Evolutionary conservation across 2,329 filamentous ascomycete genomes (phyloP).

Genomic region (Pseudogymnoascus verrucosus): DNA sequence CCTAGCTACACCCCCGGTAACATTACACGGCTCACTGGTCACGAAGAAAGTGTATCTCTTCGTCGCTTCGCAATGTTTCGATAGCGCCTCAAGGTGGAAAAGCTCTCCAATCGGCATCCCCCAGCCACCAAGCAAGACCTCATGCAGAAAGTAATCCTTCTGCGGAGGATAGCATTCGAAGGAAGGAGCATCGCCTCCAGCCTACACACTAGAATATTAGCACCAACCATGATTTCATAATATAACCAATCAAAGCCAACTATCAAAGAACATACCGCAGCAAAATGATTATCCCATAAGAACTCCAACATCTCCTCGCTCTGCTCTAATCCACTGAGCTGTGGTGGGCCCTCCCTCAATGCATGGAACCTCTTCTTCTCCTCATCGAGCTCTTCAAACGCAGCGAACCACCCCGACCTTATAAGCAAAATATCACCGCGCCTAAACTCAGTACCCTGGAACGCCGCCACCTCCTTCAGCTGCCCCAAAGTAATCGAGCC

Average conservation of each 20-base stretch:
- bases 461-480: conserved; percentile 34
- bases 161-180: conserved; percentile 28
- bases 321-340: conserved; percentile 26
- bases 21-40: conserved; percentile 37
- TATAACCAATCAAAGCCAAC: conserved; percentile 30
- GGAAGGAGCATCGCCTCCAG: conserved; percentile 29
- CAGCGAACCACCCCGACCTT: conserved; percentile 32
- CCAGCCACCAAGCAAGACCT: conserved; percentile 39
- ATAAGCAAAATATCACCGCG: conserved; percentile 44
- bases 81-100: conserved; percentile 27
- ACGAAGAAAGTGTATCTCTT: conserved; percentile 42
- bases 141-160: conserved; percentile 28
- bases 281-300: conserved; percentile 28
- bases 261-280: conserved; percentile 17
- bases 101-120: conserved; percentile 33
- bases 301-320: conserved; percentile 26
- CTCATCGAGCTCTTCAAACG: conserved; percentile 16
- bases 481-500: conserved; percentile 30
- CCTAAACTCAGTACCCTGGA: conserved; percentile 36
- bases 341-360: conserved; percentile 23
- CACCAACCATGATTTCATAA: conserved; percentile 34
- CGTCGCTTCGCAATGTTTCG: conserved; percentile 26
- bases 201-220: conserved; percentile 23
- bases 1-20: conserved; percentile 12
- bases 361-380: conserved; percentile 25